Evolutionary conservation across 2,329 filamentous ascomycete species (phyloP), one percentile per base, ranked within the genome.

Genomic region (Colletotrichum simmondsii): DNA sequence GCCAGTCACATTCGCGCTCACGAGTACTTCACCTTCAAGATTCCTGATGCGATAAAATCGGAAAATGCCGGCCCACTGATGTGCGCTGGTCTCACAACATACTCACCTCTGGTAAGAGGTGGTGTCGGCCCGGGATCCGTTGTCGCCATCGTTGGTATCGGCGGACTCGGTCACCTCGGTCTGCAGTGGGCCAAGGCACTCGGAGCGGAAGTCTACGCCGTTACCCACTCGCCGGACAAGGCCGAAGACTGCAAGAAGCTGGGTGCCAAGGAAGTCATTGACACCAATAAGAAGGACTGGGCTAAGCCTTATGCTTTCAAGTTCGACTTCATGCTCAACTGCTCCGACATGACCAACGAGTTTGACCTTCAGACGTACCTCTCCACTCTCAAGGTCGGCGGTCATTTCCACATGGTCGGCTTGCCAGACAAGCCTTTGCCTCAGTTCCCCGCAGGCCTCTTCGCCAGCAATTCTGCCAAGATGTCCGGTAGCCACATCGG

Each of bases 51-150:
- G 1, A 80, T 91, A 11, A 80, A 84, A 8, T 85, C 85, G 0
- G 85, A 87, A 37, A 78, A 84, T 1, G 87, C 86, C 0, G 89
- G 93, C 1, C 93, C 94, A 1, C 91, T 97, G 85, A 86, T 96
- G 32, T 96, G 94, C 78, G 94, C 91, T 1, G 94, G 94, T 1
- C 87, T 96, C 65, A 97, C 94, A 0, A 88, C 92, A 0, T 97
- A 89, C 79, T 88, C 89, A 5, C 94, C 94, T 0, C 82, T 97
- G 19, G 87, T 88, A 62, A 87, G 92, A 32, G 91, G 93, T 46
- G 90, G 89, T 1, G 87, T 90, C 42, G 93, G 93, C 0, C 91
- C 92, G 0, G 93, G 93, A 5, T 94, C 93, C 80, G 86, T 83
- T 4, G 92, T 96, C 0, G 93, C 91, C 0, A 89, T 96, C 65